phyloP scores from a whole-genome alignment of 768 basidiomycete species.

The Scleroderma bovista region DNA sequence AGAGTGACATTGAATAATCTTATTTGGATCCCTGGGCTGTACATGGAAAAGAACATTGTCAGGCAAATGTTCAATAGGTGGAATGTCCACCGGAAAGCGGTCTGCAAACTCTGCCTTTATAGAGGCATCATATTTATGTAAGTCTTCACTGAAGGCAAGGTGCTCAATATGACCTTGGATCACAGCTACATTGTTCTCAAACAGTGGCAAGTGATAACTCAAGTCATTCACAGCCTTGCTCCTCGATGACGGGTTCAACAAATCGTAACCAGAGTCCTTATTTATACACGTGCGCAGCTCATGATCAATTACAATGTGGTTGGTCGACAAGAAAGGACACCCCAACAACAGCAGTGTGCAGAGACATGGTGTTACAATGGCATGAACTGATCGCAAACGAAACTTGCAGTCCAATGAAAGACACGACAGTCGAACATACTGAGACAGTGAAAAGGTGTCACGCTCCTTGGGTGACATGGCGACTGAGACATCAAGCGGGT shows the following conservation, averaged over 20 bases:
- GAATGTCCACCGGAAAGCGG: conserved; percentile 26
- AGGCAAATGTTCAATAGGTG: conserved; percentile 35
- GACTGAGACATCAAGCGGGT: conserved; percentile 2
- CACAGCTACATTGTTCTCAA: background rate
- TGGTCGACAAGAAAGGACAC: conserved; percentile 28
- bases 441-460: background rate
- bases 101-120: background rate
- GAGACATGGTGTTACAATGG: conserved; percentile 20
- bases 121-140: background rate
- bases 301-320: conserved; percentile 32
- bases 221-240: background rate
- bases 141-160: background rate
- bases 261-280: background rate
- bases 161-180: background rate
- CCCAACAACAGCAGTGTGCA: conserved; percentile 29
- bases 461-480: background rate
- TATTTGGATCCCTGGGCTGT: conserved; percentile 7
- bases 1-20: conserved; percentile 5
- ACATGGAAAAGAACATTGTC: conserved; percentile 11
- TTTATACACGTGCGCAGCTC: background rate
- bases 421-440: conserved; percentile 12
- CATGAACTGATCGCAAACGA: conserved; percentile 3
- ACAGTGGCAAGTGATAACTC: background rate
- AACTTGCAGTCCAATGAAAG: conserved; percentile 5
- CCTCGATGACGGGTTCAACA: background rate